Percentiles rank a stretch among this genome's conserved stretches.
These are phyloP conservation scores for Lathyrus tuberosus DNA, from an alignment of 306 rosid genomes.

Conservation along the genomic window DNA sequence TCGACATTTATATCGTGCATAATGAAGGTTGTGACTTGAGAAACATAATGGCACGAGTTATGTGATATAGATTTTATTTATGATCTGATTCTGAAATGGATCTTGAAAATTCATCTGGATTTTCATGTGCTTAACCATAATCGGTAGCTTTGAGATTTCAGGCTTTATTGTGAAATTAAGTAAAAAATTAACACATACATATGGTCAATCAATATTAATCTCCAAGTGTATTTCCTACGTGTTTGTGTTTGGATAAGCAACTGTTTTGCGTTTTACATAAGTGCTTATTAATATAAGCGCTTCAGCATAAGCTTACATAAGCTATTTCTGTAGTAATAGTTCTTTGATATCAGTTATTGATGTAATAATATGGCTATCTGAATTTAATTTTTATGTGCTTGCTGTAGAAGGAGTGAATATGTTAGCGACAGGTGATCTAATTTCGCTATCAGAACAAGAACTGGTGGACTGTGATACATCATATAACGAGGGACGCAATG, in stretches of 20 bases:
- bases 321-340: too few relatives aligned
- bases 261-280: too few relatives aligned
- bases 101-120: too few relatives aligned
- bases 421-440: constrained; percentile 78
- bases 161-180: not conserved
- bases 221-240: not conserved
- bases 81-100: not conserved
- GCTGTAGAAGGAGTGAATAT: constrained; percentile 83
- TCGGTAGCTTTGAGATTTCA: not conserved
- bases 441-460: constrained; percentile 91
- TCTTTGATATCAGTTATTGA: not conserved
- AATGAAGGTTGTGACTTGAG: too few relatives aligned
- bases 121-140: not conserved
- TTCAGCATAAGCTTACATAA: too few relatives aligned
- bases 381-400: not conserved
- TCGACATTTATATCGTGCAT: too few relatives aligned
- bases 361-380: not conserved
- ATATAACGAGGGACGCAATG: constrained; percentile 86
- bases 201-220: not conserved
- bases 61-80: not conserved
- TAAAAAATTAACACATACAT: not conserved
- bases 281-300: too few relatives aligned
- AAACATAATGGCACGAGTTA: too few relatives aligned
- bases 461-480: constrained; percentile 86
- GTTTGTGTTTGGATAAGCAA: too few relatives aligned